phyloP scores from a whole-genome alignment of 2,329 filamentous ascomycete species.

The Didymella lethalis region DNA sequence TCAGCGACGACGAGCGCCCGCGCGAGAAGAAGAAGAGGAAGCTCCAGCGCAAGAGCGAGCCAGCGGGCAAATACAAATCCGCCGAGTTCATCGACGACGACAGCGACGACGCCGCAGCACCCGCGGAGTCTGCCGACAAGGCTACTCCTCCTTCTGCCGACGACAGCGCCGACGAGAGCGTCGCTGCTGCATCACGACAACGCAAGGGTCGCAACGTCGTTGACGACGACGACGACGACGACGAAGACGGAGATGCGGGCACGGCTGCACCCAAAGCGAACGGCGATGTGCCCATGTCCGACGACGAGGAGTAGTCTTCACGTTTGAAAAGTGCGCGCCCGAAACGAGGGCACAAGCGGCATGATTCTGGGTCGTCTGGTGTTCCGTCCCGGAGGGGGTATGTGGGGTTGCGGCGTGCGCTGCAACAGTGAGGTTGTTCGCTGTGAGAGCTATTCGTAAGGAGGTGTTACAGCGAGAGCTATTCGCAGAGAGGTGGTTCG shows the following conservation, averaged over 20 bases:
- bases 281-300: slow-evolving; percentile 38
- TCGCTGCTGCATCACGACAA: slow-evolving; percentile 32
- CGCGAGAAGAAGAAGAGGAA: slow-evolving; percentile 69
- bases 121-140: slow-evolving; percentile 30
- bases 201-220: slow-evolving; percentile 45
- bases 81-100: slow-evolving; percentile 79
- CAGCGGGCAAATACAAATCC: slow-evolving; percentile 78
- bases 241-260: slow-evolving; percentile 28
- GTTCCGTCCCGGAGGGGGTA: background rate
- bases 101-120: slow-evolving; percentile 38
- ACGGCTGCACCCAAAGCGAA: slow-evolving; percentile 32
- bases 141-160: slow-evolving; percentile 11
- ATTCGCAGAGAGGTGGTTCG: background rate
- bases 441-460: too few relatives aligned
- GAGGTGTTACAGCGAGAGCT: background rate
- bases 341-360: background rate
- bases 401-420: background rate
- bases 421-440: background rate
- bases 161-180: slow-evolving; percentile 38
- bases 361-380: background rate
- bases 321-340: background rate
- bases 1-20: slow-evolving; percentile 66
- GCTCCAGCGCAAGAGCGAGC: slow-evolving; percentile 61
- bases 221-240: slow-evolving; percentile 50
- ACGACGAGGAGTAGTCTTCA: slow-evolving; percentile 38